A percentile compares a stretch with the other conserved stretches of the same genome.
Conservation (phyloP, 495 filamentous ascomycete genomes). For the Podospora appendiculata region DNA sequence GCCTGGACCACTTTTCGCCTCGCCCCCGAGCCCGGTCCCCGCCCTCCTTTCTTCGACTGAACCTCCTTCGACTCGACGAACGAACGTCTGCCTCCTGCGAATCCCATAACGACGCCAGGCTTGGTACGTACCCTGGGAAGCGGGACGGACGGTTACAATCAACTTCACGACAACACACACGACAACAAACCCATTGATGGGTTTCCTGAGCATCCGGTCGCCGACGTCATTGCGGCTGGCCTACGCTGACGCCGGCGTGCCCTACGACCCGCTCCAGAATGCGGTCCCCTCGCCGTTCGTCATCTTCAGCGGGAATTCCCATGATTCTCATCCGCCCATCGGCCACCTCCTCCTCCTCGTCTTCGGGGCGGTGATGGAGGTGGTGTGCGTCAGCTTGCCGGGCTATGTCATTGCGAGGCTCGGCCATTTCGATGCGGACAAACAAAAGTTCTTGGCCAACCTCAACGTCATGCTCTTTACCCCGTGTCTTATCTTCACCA, state of each 20-base stretch:
- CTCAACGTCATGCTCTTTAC: conserved; percentile 92
- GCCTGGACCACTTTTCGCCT: no score
- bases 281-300: conserved; percentile 18
- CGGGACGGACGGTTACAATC: no score
- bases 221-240: conserved; percentile 58
- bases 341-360: conserved; percentile 75
- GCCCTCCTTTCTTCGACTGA: no score
- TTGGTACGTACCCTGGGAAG: no score
- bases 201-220: conserved; percentile 37
- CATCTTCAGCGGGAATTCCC: conserved; percentile 22
- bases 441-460: conserved; percentile 93
- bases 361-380: conserved; percentile 93
- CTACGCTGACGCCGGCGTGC: conserved; percentile 24
- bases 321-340: conserved; percentile 53
- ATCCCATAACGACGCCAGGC: no score
- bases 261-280: conserved; percentile 9
- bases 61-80: no score
- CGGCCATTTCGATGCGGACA: conserved; percentile 88
- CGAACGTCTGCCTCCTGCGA: no score
- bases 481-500: conserved; percentile 95
- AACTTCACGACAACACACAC: no score
- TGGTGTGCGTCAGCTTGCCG: conserved; percentile 88
- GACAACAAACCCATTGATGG: conserved; percentile 15
- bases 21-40: no score
- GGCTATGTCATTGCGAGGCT: conserved; percentile 88